Evolutionary conservation across 257 asterid species (phyloP).

Genomic region (Scutellaria galericulata): DNA sequence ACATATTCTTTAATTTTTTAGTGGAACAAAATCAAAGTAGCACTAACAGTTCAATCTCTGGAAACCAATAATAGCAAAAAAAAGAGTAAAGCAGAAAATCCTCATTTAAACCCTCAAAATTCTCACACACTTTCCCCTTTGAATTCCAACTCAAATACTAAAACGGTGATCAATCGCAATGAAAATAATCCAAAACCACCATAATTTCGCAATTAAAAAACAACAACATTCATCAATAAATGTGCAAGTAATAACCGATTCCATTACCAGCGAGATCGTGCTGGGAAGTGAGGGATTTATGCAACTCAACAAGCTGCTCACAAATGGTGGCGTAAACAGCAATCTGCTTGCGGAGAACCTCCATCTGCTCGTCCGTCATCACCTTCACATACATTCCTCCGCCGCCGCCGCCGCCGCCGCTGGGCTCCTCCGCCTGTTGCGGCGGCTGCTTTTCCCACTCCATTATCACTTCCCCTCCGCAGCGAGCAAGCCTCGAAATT

Average conservation of each 20-base stretch:
- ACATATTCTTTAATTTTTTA: not conserved
- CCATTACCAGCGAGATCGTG: constrained; percentile 80
- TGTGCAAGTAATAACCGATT: not conserved
- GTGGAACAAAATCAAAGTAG: not conserved
- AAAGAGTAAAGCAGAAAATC: not conserved
- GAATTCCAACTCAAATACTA: constrained; percentile 7
- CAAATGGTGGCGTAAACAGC: constrained; percentile 93
- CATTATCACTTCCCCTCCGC: constrained; percentile 27
- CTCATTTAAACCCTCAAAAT: not conserved
- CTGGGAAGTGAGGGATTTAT: constrained; percentile 90
- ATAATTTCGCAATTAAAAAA: not conserved
- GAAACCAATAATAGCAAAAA: not conserved
- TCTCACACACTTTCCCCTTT: not conserved
- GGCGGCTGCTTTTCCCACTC: constrained; percentile 56
- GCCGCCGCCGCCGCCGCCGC: constrained; percentile 31
- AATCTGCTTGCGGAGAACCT: constrained; percentile 91
- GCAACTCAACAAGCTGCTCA: constrained; percentile 91
- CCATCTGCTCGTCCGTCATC: constrained; percentile 99
- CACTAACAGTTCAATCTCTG: not conserved
- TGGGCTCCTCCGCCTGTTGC: constrained; percentile 55
- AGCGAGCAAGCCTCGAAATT: not conserved
- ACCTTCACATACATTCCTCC: constrained; percentile 88
- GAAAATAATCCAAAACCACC: not conserved
- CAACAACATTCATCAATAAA: not conserved
- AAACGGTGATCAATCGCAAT: not conserved